phyloP scores from a whole-genome alignment of 1,139 yeast genomes.

The Pichia sp. region DNA sequence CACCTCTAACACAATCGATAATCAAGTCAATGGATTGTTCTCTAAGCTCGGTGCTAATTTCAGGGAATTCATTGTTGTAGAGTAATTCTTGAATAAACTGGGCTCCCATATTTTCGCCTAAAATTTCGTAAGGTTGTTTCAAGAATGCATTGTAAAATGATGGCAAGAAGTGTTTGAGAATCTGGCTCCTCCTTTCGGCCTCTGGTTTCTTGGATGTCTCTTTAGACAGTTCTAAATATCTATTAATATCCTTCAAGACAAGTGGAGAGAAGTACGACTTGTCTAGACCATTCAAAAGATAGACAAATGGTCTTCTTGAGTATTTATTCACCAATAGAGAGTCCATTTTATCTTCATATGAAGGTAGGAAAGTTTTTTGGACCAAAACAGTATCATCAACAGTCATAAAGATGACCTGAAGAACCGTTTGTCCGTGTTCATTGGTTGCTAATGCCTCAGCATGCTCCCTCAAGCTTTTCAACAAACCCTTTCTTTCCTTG shows the following conservation, averaged over 20 bases:
- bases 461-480: constrained; percentile 71
- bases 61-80: constrained; percentile 45
- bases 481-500: constrained; percentile 80
- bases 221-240: constrained; percentile 60
- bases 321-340: constrained; percentile 65
- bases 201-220: constrained; percentile 84
- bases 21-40: constrained; percentile 51
- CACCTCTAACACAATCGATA: constrained; percentile 60
- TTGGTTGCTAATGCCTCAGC: constrained; percentile 70
- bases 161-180: constrained; percentile 63
- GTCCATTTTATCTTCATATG: constrained; percentile 53
- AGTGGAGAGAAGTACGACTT: constrained; percentile 79
- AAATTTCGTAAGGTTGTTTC: constrained; percentile 44
- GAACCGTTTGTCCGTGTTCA: constrained; percentile 80
- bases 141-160: constrained; percentile 53
- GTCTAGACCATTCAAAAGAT: constrained; percentile 72
- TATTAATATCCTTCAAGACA: constrained; percentile 54
- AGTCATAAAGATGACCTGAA: constrained; percentile 73
- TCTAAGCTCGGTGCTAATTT: constrained; percentile 47
- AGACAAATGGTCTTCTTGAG: constrained; percentile 85
- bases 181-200: constrained; percentile 67
- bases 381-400: constrained; percentile 92
- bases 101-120: constrained; percentile 71
- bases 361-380: constrained; percentile 63
- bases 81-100: constrained; percentile 78